These are phyloP conservation scores for Tuber borchii DNA, from an alignment of 495 filamentous ascomycete species.

Conservation along the genomic window DNA sequence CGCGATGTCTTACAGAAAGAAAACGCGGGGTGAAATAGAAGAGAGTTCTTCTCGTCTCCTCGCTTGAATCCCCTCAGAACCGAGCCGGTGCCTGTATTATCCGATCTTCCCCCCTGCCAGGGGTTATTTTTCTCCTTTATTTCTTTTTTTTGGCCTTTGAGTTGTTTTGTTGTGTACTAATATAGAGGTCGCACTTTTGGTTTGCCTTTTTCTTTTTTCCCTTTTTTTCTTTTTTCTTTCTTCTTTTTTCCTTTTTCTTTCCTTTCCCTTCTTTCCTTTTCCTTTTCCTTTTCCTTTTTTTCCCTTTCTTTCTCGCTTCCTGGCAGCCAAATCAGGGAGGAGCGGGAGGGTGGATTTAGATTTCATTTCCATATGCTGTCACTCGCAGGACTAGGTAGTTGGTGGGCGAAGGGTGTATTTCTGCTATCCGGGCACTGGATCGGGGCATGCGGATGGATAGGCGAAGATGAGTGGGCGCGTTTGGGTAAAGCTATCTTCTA, in stretches of 20 bases:
- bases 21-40: not conserved
- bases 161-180: too few relatives aligned
- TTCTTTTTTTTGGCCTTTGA: too few relatives aligned
- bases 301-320: too few relatives aligned
- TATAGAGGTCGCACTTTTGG: too few relatives aligned
- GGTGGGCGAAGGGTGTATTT: not conserved
- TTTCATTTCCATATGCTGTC: not conserved
- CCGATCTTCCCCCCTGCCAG: not conserved
- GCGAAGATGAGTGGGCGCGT: not conserved
- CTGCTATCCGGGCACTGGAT: not conserved
- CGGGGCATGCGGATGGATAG: not conserved
- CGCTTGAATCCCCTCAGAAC: not conserved
- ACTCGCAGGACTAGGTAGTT: not conserved
- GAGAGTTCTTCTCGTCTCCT: not conserved
- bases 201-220: too few relatives aligned
- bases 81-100: not conserved
- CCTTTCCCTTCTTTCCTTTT: too few relatives aligned
- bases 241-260: too few relatives aligned
- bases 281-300: too few relatives aligned
- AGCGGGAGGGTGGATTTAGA: not conserved
- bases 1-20: not conserved
- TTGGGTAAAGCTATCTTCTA: not conserved
- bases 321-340: not conserved
- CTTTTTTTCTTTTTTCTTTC: too few relatives aligned
- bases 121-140: not conserved